Conservation (phyloP, 2,329 filamentous ascomycete genomes). For the Ceratocystis huliohia region DNA sequence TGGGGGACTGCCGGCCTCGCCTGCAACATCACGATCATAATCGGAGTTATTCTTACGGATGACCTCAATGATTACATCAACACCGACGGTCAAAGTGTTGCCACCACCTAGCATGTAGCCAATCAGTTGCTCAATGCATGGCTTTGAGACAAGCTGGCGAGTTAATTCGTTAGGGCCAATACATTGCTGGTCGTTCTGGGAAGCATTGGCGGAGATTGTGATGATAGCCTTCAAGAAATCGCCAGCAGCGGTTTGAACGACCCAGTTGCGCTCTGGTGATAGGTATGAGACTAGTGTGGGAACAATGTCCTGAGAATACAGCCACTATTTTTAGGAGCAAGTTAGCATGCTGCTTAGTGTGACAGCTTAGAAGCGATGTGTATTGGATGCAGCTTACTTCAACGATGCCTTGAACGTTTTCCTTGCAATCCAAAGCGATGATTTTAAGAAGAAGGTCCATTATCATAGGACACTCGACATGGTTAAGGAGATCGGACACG, state of each 20-base stretch:
- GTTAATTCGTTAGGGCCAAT: conserved; percentile 97
- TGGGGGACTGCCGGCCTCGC: conserved; percentile 64
- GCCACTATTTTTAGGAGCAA: conserved; percentile 50
- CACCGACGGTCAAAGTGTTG: conserved; percentile 87
- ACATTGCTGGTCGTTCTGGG: conserved; percentile 95
- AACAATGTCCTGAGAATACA: conserved; percentile 79
- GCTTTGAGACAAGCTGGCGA: conserved; percentile 77
- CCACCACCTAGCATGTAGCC: conserved; percentile 84
- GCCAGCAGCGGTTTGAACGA: conserved; percentile 89
- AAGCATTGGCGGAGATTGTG: conserved; percentile 95
- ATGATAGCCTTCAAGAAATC: conserved; percentile 99
- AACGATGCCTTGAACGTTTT: conserved; percentile 82
- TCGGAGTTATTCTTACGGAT: conserved; percentile 99
- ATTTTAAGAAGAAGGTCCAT: conserved; percentile 97
- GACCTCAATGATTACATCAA: conserved; percentile 95
- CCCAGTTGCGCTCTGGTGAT: conserved; percentile 69
- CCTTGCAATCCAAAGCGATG: conserved; percentile 85
- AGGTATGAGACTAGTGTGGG: conserved; percentile 78
- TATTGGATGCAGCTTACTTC: conserved; percentile 52
- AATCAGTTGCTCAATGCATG: conserved; percentile 75
- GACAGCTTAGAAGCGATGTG: background rate
- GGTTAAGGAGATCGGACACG: conserved; percentile 72
- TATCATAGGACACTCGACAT: conserved; percentile 94
- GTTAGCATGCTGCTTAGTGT: background rate
- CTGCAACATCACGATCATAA: conserved; percentile 85